Conservation (phyloP, 257 asterid genomes). For the Petrea volubilis region DNA sequence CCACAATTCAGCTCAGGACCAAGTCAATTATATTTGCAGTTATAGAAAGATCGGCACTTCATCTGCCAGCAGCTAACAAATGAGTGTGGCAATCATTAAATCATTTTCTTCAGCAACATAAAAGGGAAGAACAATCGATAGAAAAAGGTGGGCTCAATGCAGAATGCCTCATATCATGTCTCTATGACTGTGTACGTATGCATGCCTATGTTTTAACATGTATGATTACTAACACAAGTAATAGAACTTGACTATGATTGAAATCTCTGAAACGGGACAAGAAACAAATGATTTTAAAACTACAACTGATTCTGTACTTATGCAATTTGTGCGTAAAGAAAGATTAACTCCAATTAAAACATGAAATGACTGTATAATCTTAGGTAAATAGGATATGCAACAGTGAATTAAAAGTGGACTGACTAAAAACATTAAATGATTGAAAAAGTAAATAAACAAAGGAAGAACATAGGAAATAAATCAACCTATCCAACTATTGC, state of each 20-base stretch:
- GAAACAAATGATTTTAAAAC: background rate
- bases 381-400: background rate
- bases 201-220: background rate
- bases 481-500: background rate
- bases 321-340: background rate
- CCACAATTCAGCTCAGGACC: background rate
- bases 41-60: background rate
- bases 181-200: background rate
- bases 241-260: background rate
- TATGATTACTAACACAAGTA: background rate
- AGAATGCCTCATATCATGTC: background rate
- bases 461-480: too few relatives aligned
- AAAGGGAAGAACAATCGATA: background rate
- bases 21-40: background rate
- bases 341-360: background rate
- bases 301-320: background rate
- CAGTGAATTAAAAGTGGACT: background rate
- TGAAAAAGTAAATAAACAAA: background rate
- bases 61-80: background rate
- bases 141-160: too few relatives aligned
- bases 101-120: background rate
- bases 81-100: background rate
- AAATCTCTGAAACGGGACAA: background rate
- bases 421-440: background rate
- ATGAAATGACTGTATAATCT: background rate